Percentiles rank a stretch among this genome's conserved stretches.
phyloP scores from a whole-genome alignment of 2,329 filamentous ascomycete genomes.

The Cryphonectria nitschkei region DNA sequence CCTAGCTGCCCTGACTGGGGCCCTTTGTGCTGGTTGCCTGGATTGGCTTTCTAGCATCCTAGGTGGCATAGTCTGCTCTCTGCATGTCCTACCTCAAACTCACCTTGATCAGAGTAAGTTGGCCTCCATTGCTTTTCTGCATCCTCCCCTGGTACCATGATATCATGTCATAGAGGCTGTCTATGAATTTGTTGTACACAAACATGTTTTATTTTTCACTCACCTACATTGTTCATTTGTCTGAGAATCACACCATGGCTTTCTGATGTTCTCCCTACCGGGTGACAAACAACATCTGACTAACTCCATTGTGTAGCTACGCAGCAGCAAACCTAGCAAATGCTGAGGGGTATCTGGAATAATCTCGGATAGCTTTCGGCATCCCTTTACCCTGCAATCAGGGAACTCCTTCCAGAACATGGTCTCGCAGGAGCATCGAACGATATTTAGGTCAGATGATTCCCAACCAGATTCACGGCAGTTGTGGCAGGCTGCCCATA shows the following conservation, averaged over 20 bases:
- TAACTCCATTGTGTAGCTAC: not conserved
- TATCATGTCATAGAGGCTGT: slow-evolving; percentile 43
- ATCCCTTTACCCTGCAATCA: not conserved
- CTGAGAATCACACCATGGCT: slow-evolving; percentile 12
- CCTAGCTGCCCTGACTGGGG: not conserved
- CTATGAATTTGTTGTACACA: slow-evolving; percentile 41
- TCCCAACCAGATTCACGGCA: not conserved
- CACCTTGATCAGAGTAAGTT: slow-evolving; percentile 13
- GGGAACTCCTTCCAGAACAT: not conserved
- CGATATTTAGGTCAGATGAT: not conserved
- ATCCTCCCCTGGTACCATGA: slow-evolving; percentile 32
- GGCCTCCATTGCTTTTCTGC: not conserved
- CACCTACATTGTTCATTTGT: slow-evolving; percentile 25
- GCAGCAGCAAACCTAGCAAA: not conserved
- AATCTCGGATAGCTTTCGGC: not conserved
- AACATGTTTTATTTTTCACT: slow-evolving; percentile 38
- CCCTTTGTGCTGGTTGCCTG: not conserved
- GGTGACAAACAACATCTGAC: not conserved
- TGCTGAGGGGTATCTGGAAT: not conserved
- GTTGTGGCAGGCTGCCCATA: not conserved
- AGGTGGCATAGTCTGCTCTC: not conserved
- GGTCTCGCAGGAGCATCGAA: not conserved
- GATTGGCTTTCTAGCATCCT: not conserved
- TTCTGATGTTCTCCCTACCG: not conserved
- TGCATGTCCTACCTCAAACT: not conserved